Conservation (phyloP, 2,329 filamentous ascomycete genomes). For the Exophiala mesophila region DNA sequence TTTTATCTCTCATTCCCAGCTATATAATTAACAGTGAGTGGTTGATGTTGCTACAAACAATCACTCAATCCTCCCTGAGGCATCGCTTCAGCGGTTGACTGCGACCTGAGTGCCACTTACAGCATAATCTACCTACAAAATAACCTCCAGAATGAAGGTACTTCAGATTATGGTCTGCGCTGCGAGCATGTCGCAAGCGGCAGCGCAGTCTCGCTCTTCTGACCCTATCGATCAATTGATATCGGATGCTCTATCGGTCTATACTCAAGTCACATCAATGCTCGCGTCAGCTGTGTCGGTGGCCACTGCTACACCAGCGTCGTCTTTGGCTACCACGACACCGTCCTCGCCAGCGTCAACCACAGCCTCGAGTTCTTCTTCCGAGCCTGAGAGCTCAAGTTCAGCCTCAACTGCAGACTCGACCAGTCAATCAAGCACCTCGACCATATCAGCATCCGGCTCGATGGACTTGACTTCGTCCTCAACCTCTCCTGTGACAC, state of each 20-base stretch:
- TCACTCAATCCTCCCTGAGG: too few relatives aligned
- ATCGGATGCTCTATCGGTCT: conserved; percentile 23
- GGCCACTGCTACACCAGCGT: conserved; percentile 8
- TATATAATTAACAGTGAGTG: too few relatives aligned
- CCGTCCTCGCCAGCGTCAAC: conserved; percentile 2
- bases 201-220: conserved; percentile 10
- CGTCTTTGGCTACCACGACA: conserved; percentile 4
- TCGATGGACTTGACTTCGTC: conserved; percentile 3
- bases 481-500: neutral
- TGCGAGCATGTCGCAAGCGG: neutral
- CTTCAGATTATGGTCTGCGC: too few relatives aligned
- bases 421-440: conserved; percentile 5
- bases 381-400: neutral
- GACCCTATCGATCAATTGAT: conserved; percentile 17
- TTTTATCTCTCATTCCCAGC: too few relatives aligned
- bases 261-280: conserved; percentile 22
- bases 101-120: too few relatives aligned
- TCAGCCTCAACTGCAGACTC: conserved; percentile 7
- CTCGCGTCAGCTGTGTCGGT: conserved; percentile 13
- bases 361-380: conserved; percentile 6
- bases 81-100: too few relatives aligned
- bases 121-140: too few relatives aligned
- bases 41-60: too few relatives aligned
- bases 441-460: neutral
- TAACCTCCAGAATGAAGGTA: too few relatives aligned